Base-by-base conservation (phyloP, 2,329 filamentous ascomycete species). In the Pestalotiopsis sp. region DNA sequence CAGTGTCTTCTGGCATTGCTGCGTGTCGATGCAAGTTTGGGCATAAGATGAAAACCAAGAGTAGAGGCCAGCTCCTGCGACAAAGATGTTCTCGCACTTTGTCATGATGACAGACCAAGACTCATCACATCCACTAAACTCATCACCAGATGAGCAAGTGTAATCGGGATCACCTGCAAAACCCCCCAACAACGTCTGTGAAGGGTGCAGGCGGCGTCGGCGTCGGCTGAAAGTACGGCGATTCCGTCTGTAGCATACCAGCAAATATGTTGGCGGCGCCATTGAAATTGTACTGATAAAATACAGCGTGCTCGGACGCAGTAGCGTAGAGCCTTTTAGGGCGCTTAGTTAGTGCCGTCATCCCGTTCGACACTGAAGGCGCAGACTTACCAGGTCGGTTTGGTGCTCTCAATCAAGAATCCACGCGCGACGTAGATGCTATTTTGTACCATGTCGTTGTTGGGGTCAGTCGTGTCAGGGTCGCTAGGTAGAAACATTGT, bases 221-320 rank as follows among this genome's bases (percentile, higher is more conserved):
- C 4, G 13, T 45, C 9, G 75, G 73, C 65, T 79, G 76, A 74
- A 80, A 84, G 79, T 85, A 86, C 11, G 84, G 84, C 0, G 68
- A 58, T 31, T 73, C 71, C 1, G 72, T 82, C 71, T 86, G 84
- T 64, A 86, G 84, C 68, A 82, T 77, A 31, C 81, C 82, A 72
- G 83, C 80, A 72, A 83, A 86, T 72, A 87, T 74, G 73, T 86
- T 83, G 68, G 81, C 78, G 0, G 86, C 84, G 12, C 80, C 78
- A 66, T 78, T 74, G 73, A 87, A 77, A 67, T 86, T 81, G 78
- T 88, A 88, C 73, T 89, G 84, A 72, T 85, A 86, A 45, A 86
- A 75, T 12, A 84, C 80, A 4, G 77, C 79, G 78, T 88, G 86
- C 75, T 88, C 86, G 0, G 83, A 83, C 0, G 82, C 79, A 1